Base-by-base conservation (phyloP, 208 protist species). In the Trypanosoma platydactyli region DNA sequence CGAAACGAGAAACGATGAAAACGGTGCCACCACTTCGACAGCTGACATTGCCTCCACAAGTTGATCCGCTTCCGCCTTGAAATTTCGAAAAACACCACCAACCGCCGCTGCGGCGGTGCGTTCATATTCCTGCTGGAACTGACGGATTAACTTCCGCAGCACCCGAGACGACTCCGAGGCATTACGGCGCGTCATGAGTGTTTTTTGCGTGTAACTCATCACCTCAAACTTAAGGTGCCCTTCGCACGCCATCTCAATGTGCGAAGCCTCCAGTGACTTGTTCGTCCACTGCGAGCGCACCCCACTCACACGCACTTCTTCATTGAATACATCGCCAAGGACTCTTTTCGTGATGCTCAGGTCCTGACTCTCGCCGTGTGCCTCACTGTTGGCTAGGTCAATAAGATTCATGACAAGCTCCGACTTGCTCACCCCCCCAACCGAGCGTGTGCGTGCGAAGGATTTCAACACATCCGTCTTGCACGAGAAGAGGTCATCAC, bases 401-500 rank as follows among this genome's bases (percentile, higher is more conserved):
- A 96, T 79, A 40, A 96, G 75, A 65, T 80, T 77, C 71, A 91
- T 63, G 38, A 96, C 91, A 35, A 89, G 55, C 49, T 94, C 86
- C 6, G 79, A 77, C 67, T 96, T 96, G 25, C 41, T 82, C 24
- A 42, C 38, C 1, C 68, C 71, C 7, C 52, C 55, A 3, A 92
- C 63, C 6, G 73, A 59, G 22, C 88, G 80, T 18, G 81, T 91
- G 1, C 91, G 85, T 16, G 86, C 81, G 62, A 94, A 96, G 27
- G 72, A 81, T 30, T 79, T 78, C 44, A 96, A 65, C 9, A 96
- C 91, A 33, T 88, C 80, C 7, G 82, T 90, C 56, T 94, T 94
- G 64, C 88, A 94, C 55, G 85, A 86, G 48, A 91, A 94, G 46
- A 96, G 68, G 58, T 96, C 91, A 61, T 96, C 91, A 60, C 87